Base-by-base conservation (phyloP, 2,329 filamentous ascomycete genomes). In the Neopestalotiopsis sp. region DNA sequence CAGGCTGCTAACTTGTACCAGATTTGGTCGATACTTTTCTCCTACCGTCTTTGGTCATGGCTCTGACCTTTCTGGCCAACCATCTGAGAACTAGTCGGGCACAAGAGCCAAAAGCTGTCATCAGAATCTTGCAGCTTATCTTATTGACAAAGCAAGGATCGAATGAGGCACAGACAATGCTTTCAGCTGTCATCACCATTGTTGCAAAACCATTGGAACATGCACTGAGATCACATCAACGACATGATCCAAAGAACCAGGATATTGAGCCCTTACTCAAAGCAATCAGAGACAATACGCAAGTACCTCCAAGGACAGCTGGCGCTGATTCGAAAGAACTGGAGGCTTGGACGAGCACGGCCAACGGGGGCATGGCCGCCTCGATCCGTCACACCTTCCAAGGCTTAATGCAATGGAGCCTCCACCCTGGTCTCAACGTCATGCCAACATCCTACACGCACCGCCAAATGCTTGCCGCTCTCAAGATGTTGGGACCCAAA, bases 1-100 rank as follows among this genome's bases (percentile, higher is more conserved):
- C 78, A 32, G 68, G 59, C 67, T 10, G 49, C 71, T 68, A 66
- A 72, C 24, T n/a, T 2, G 56, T 4, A 3, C 2, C 69, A 92
- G 90, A 94, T 75, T 84, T 96, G 12, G 89, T 94, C 3, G 92
- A 95, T 72, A 92, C 93, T 0, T 95, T 95, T 71, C 81, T 96
- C 1, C 81, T 95, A n/a, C 93, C 94, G 0, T 92, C 92, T 0
- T 84, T 96, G 0, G 89, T 95, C 1, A 89, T 91, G 4, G 92
- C 91, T 0, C 86, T 95, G 14, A 85, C 86, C 2, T 95, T 92
- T 83, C 85, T 96, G 69, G 86, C 90, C 1, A 88, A 90, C 67
- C 89, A 92, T 72, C 88, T 94, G 3, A 91, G 91, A 84, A 85
- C 90, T 65, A 88, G 91, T 69, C 87, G 88, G 14, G 81, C 83